Base-by-base conservation (phyloP, 257 asterid genomes). In the Nicotiana paniculata region DNA sequence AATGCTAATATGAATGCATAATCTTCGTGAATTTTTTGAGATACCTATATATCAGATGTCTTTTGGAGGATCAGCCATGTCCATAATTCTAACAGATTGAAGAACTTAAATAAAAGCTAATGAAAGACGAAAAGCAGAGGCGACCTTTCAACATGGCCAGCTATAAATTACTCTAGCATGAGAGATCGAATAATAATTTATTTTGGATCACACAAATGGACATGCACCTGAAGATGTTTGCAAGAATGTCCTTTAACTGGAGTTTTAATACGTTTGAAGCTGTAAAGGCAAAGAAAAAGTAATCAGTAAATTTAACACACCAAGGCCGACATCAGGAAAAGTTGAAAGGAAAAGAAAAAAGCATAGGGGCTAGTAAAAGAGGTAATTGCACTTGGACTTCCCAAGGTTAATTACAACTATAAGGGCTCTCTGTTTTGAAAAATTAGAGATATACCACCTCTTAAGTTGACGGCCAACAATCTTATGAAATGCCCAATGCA, bases 191-290 rank as follows among this genome's bases (percentile, higher is more conserved):
- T 67, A 59, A 69, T 17, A 37, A 77, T 17, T 77, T 33, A 79
- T 15, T 68, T 55, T 67, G 77, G 53, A 58, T 33, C 67, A 72
- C 51, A 6, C 72, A 5, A 62, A 62, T 28, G 46, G 63, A 86
- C 77, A 83, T 51, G 89, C 89, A 96, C 99, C 97, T 96, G 97
- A 77, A 90, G 90, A 88, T 96, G 99, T 70, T 92, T 94, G 96
- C 99, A 96, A 62, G 92, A 86, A 68, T 70, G 90, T 81, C 99
- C 99, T 89, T 96, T 96, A 77, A 91, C 98, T 43, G 99, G 98
- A 86, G 91, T 90, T 85, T 77, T 90, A 72, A 96, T 92, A 37
- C 93, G 96, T 88, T 3, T 92, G 83, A 90, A 89, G 91, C 99
- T 96, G 98, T 83, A 82, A 81, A 77, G 86, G 74, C 32, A 67